Base-by-base conservation (phyloP, 2,329 filamentous ascomycete genomes). In the Aspergillus chevalieri region DNA sequence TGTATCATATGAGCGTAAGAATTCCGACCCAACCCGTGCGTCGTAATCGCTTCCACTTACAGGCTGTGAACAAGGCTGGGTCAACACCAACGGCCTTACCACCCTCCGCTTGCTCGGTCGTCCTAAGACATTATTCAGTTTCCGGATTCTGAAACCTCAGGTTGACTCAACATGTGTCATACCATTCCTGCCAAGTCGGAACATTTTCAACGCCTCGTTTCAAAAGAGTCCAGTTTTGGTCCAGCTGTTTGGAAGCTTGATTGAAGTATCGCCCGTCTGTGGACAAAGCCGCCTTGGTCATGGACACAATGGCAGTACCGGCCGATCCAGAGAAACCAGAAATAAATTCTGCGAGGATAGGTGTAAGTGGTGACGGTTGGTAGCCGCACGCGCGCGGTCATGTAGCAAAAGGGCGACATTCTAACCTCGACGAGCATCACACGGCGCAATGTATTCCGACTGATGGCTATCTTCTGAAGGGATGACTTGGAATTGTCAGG, bases 181-280 rank as follows among this genome's bases (percentile, higher is more conserved):
- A 83, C 93, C 93, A 98, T 70, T 97, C 93, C 66, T 96, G 89
- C 88, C 93, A 98, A 0, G 92, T 97, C 1, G 89, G 92, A 8
- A 96, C 90, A 69, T 95, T 89, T 65, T 93, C 88, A 44, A 95
- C 78, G 5, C 93, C 93, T 63, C 95, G 89, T 75, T 96, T 98
- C 53, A 98, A 76, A 38, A 98, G 77, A 45, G 81, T 76, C 93
- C 93, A 98, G 69, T 97, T 97, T 62, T 72, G 74, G 68, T 97
- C 93, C 26, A 98, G 81, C 69, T 98, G 89, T 62, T 91, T 88
- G 54, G 84, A 77, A 22, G 93, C 93, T 71, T 98, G 93, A 73
- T 95, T 97, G 78, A 97, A 98, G 72, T 98, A 98, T 57, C 93
- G 85, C 26, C 93, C 93, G 67, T 98, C 93, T 26, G 93, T 98